phyloP scores from a whole-genome alignment of 2,329 filamentous ascomycete genomes.

The Verticillium tricorpus region DNA sequence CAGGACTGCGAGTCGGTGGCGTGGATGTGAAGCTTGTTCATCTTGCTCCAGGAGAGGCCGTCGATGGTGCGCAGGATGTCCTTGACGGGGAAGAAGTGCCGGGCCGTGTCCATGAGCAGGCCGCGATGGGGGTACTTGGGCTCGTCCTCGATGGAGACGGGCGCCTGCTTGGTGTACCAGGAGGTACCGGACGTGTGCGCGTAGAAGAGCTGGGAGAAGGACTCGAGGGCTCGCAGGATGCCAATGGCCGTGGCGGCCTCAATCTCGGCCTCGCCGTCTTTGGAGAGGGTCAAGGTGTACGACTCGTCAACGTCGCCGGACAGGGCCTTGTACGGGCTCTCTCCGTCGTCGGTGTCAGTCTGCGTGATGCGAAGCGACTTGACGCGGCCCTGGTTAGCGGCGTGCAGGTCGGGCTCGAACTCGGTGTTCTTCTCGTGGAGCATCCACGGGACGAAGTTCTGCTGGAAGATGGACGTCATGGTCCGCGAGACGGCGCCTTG shows the following conservation, averaged over 20 bases:
- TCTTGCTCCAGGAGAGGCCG: slow-evolving; percentile 71
- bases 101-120: slow-evolving; percentile 71
- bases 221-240: slow-evolving; percentile 67
- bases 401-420: slow-evolving; percentile 55
- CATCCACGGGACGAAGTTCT: slow-evolving; percentile 75
- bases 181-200: slow-evolving; percentile 52
- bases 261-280: slow-evolving; percentile 57
- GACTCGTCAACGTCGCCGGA: slow-evolving; percentile 68
- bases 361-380: slow-evolving; percentile 59
- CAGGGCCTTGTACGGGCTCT: slow-evolving; percentile 54
- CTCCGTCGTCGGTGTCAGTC: slow-evolving; percentile 45
- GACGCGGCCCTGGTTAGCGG: slow-evolving; percentile 43
- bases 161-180: slow-evolving; percentile 67
- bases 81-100: slow-evolving; percentile 64
- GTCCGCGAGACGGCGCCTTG: slow-evolving; percentile 54
- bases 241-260: slow-evolving; percentile 63
- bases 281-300: slow-evolving; percentile 61
- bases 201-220: slow-evolving; percentile 78
- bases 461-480: slow-evolving; percentile 58
- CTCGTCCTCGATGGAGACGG: slow-evolving; percentile 65
- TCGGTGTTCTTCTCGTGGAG: slow-evolving; percentile 59
- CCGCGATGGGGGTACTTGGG: slow-evolving; percentile 76
- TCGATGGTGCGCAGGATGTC: slow-evolving; percentile 75
- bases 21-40: slow-evolving; percentile 79
- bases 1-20: slow-evolving; percentile 81